Evolutionary conservation across 495 filamentous ascomycete genomes (phyloP).

Genomic region (Staphylotrichum tortipilum): DNA sequence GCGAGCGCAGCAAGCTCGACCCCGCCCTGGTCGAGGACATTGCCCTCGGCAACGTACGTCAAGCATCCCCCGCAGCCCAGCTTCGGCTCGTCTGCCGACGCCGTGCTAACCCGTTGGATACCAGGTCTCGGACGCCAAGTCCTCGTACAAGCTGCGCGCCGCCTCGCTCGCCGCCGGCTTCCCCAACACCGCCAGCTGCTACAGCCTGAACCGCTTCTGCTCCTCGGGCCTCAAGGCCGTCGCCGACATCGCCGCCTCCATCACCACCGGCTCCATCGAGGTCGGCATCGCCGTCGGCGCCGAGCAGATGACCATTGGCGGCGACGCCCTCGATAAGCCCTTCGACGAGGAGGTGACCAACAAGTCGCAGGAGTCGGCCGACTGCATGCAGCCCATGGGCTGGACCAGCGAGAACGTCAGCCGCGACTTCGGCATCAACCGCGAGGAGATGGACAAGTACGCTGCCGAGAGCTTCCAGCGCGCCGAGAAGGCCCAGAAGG

Average conservation of each 20-base stretch:
- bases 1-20: slow-evolving; percentile 66
- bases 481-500: slow-evolving; percentile 85
- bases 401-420: slow-evolving; percentile 97
- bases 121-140: slow-evolving; percentile 76
- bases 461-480: slow-evolving; percentile 79
- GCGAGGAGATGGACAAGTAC: slow-evolving; percentile 73
- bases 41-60: slow-evolving; percentile 76
- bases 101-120: not conserved
- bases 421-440: slow-evolving; percentile 74
- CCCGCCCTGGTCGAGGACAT: slow-evolving; percentile 85
- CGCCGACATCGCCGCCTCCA: slow-evolving; percentile 89
- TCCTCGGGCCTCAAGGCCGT: slow-evolving; percentile 91
- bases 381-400: slow-evolving; percentile 94
- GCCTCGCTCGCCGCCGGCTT: slow-evolving; percentile 86
- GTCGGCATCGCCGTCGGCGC: slow-evolving; percentile 80
- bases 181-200: slow-evolving; percentile 77
- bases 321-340: slow-evolving; percentile 56
- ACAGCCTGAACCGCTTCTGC: slow-evolving; percentile 89
- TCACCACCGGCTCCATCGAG: slow-evolving; percentile 71
- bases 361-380: slow-evolving; percentile 62
- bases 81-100: too few relatives aligned
- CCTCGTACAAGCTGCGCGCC: slow-evolving; percentile 82
- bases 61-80: not conserved
- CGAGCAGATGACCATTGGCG: slow-evolving; percentile 73
- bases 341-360: slow-evolving; percentile 72